Conservation (phyloP, 148 eudicot genomes). For the Rhododendron kiyosumense region DNA sequence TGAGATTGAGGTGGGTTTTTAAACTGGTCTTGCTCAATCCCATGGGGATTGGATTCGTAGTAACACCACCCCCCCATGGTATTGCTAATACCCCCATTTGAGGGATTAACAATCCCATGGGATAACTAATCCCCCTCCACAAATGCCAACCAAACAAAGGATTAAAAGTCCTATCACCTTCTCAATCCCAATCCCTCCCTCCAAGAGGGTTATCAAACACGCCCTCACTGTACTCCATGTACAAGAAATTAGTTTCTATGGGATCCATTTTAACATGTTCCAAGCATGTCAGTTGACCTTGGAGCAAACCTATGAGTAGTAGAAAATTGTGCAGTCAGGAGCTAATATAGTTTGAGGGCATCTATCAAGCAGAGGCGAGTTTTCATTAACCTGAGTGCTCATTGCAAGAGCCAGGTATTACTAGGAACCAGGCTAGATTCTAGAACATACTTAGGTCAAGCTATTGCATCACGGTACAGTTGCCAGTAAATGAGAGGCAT, state of each 20-base stretch:
- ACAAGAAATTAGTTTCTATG: background rate
- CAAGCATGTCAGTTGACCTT: slow-evolving; percentile 2
- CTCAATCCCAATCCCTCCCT: too few species aligned
- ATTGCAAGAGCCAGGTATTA: background rate
- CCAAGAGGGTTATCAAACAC: too few species aligned
- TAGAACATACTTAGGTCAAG: background rate
- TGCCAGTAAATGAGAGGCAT: background rate
- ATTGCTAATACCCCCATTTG: too few species aligned
- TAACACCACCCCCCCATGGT: too few species aligned
- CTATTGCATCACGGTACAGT: background rate
- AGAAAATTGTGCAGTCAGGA: background rate
- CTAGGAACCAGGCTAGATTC: slow-evolving; percentile 4
- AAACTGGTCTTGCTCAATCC: too few species aligned
- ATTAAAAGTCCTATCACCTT: too few species aligned
- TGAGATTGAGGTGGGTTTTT: too few species aligned
- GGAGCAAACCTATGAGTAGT: background rate
- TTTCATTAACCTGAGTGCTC: background rate
- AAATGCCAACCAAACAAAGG: too few species aligned
- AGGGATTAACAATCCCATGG: too few species aligned
- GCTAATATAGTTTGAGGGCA: background rate
- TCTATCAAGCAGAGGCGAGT: background rate
- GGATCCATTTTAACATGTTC: background rate
- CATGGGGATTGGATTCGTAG: too few species aligned
- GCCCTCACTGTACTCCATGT: background rate
- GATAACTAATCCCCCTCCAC: too few species aligned